phyloP scores from a whole-genome alignment of 2,329 filamentous ascomycete genomes.

The Cercospora zeina region DNA sequence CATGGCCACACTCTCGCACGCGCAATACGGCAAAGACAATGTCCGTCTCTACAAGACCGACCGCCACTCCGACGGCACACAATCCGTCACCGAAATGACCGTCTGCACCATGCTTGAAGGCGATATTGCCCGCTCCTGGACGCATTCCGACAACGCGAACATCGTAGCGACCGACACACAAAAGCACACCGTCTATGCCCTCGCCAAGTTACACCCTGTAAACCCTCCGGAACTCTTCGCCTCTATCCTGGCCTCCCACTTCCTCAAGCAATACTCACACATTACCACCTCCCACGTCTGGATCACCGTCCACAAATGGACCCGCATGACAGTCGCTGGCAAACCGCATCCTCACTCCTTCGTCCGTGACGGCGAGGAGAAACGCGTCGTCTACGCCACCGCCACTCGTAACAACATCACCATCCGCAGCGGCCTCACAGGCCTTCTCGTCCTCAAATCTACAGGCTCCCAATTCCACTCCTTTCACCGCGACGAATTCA shows the following conservation, averaged over 20 bases:
- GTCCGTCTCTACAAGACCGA: conserved; percentile 96
- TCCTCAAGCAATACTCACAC: conserved; percentile 82
- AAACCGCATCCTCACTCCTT: conserved; percentile 95
- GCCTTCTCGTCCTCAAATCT: conserved; percentile 83
- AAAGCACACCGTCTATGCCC: conserved; percentile 90
- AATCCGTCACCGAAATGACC: conserved; percentile 92
- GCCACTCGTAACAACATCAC: conserved; percentile 65
- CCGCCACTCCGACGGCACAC: conserved; percentile 72
- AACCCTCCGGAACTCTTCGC: conserved; percentile 92
- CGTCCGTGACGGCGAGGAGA: conserved; percentile 84
- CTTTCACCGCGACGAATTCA: conserved; percentile 91
- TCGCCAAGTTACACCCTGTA: conserved; percentile 89
- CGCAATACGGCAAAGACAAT: conserved; percentile 93
- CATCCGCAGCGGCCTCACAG: conserved; percentile 75
- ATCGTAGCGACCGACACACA: conserved; percentile 96
- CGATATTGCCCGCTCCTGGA: conserved; percentile 87
- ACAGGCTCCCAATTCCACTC: conserved; percentile 95
- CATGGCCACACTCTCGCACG: conserved; percentile 55
- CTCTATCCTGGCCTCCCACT: conserved; percentile 80
- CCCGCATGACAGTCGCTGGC: conserved; percentile 81
- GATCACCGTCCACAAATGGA: conserved; percentile 86
- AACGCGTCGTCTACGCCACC: conserved; percentile 76
- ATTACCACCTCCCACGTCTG: conserved; percentile 81
- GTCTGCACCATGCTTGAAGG: conserved; percentile 91
- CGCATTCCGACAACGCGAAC: conserved; percentile 87